Percentiles rank a stretch among this genome's conserved stretches.
Conservation (phyloP, 129 eudicot species). For the Pseudognaphalium luteoalbum region DNA sequence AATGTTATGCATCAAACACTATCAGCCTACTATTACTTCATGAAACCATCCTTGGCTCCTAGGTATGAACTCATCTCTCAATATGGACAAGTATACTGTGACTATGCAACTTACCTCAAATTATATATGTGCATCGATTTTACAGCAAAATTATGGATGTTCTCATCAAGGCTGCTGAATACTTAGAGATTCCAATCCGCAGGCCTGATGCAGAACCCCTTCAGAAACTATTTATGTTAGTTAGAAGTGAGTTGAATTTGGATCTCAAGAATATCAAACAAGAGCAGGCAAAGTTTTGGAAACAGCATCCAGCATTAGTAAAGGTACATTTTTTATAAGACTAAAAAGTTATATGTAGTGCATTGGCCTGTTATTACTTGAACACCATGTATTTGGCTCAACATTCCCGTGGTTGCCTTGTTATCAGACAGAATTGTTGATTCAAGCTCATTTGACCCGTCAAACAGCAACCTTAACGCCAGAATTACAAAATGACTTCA, state of each 20-base stretch:
- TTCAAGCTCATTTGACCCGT: constrained; percentile 82
- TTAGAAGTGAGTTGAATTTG: constrained; percentile 84
- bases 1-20: constrained; percentile 87
- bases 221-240: constrained; percentile 73
- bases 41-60: constrained; percentile 98
- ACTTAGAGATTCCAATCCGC: constrained; percentile 85
- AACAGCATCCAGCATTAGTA: constrained; percentile 85
- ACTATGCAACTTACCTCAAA: background rate
- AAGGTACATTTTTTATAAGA: constrained; percentile 51
- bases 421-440: constrained; percentile 78
- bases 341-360: background rate
- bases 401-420: background rate
- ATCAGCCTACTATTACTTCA: constrained; percentile 65
- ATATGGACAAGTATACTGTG: constrained; percentile 2
- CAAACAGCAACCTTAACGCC: constrained; percentile 63
- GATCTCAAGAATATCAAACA: constrained; percentile 83
- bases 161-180: constrained; percentile 86
- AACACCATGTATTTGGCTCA: background rate
- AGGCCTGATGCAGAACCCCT: constrained; percentile 90
- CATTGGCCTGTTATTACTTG: background rate
- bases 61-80: constrained; percentile 40
- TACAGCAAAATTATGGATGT: constrained; percentile 95
- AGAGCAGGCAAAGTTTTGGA: constrained; percentile 97
- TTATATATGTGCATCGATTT: constrained; percentile 16
- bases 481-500: constrained; percentile 72